phyloP scores from a whole-genome alignment of 768 basidiomycete species.

The Boletus eberwhitei region DNA sequence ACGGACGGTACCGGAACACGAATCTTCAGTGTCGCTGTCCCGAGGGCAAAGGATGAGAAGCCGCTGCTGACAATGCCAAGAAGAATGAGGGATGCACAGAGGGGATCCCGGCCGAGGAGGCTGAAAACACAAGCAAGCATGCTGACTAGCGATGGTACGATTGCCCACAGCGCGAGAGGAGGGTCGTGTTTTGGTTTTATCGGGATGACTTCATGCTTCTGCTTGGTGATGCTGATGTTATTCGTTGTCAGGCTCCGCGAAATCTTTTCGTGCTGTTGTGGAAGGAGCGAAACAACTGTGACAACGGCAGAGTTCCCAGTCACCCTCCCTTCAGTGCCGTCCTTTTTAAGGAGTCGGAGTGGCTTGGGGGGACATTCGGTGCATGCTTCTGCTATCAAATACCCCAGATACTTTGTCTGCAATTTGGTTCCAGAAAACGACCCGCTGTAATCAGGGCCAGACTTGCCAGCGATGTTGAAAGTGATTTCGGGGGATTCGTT shows the following conservation, averaged over 20 bases:
- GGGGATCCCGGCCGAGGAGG: constrained; percentile 18
- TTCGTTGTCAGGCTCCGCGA: background rate
- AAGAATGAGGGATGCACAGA: constrained; percentile 30
- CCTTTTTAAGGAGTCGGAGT: constrained; percentile 4
- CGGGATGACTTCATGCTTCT: constrained; percentile 3
- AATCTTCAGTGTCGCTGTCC: constrained; percentile 25
- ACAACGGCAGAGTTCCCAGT: constrained; percentile 16
- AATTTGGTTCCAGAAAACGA: constrained; percentile 60
- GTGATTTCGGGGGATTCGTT: constrained; percentile 24
- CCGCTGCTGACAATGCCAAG: constrained; percentile 32
- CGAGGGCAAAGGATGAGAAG: constrained; percentile 26
- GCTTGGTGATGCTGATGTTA: background rate
- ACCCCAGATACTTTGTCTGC: constrained; percentile 54
- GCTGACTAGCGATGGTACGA: constrained; percentile 25
- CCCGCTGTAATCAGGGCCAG: constrained; percentile 67
- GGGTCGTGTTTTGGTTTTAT: constrained; percentile 5
- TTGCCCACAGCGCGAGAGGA: constrained; percentile 13
- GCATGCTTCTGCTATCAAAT: constrained; percentile 38
- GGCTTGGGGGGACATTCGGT: background rate
- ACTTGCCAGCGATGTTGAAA: constrained; percentile 27
- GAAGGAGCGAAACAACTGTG: constrained; percentile 15
- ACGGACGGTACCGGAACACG: constrained; percentile 21
- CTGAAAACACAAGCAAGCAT: constrained; percentile 20
- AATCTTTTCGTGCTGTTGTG: background rate
- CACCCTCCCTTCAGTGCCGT: constrained; percentile 3